phyloP scores from a whole-genome alignment of 2,329 filamentous ascomycete species.

The Pseudogymnoascus pannorum region DNA sequence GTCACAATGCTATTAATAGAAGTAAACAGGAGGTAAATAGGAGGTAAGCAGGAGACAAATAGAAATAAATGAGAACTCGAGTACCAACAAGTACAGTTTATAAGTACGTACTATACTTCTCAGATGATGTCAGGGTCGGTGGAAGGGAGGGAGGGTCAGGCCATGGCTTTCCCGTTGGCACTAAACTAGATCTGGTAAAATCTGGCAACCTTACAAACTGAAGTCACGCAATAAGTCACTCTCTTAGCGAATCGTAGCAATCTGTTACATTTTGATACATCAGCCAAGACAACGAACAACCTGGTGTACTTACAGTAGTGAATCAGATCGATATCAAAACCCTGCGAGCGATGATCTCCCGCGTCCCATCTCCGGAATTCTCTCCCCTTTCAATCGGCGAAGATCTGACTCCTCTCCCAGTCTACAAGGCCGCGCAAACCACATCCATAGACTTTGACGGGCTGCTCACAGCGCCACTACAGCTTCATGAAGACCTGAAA shows the following conservation, averaged over 20 bases:
- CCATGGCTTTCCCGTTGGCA: background rate
- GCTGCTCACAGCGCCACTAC: constrained; percentile 60
- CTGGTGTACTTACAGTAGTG: background rate
- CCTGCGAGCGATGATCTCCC: constrained; percentile 20
- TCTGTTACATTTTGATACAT: constrained; percentile 7
- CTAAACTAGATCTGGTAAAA: background rate
- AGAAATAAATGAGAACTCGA: background rate
- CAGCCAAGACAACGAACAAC: constrained; percentile 6
- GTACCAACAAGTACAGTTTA: background rate
- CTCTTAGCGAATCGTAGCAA: constrained; percentile 7
- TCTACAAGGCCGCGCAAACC: constrained; percentile 48
- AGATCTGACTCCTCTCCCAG: constrained; percentile 50
- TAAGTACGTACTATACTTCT: background rate
- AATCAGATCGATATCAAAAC: constrained; percentile 5
- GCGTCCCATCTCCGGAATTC: constrained; percentile 27
- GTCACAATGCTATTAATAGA: background rate
- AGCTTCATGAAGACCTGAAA: constrained; percentile 76
- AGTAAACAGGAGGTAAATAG: background rate
- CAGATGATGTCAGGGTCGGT: background rate
- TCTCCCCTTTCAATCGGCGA: constrained; percentile 38
- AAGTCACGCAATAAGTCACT: constrained; percentile 4
- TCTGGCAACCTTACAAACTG: background rate
- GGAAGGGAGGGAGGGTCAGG: constrained; percentile 1
- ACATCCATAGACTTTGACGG: constrained; percentile 61
- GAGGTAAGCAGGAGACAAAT: background rate